Evolutionary conservation across 2,329 filamentous ascomycete genomes (phyloP).

Genomic region (Biscogniauxia sp.): DNA sequence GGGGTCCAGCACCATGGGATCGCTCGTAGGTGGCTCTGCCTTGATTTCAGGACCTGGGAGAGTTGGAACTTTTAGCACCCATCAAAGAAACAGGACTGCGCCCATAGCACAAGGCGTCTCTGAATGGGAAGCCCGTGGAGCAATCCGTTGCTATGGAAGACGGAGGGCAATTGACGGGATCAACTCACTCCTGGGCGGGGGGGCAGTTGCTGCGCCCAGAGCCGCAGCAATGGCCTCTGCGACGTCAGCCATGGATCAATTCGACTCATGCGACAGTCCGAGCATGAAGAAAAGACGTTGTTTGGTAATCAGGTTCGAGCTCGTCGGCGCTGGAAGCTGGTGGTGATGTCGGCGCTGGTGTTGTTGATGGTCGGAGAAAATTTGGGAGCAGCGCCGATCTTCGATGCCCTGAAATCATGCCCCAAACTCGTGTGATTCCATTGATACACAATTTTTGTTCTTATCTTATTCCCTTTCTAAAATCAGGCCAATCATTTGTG

Average conservation of each 20-base stretch:
- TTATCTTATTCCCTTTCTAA: not conserved
- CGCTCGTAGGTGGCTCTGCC: slow-evolving; percentile 22
- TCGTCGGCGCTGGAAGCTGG: not conserved
- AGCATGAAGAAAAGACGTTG: slow-evolving; percentile 5
- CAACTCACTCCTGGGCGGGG: slow-evolving; percentile 22
- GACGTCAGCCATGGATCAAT: slow-evolving; percentile 29
- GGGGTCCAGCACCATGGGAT: slow-evolving; percentile 24
- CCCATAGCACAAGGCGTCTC: no score
- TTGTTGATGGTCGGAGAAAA: slow-evolving; percentile 12
- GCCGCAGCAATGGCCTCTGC: slow-evolving; percentile 32
- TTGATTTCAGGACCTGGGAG: slow-evolving; percentile 30
- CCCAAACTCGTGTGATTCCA: not conserved
- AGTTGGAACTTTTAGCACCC: not conserved
- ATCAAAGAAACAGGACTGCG: not conserved
- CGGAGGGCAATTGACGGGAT: not conserved
- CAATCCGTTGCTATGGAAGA: not conserved
- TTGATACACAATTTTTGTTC: not conserved
- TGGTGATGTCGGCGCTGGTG: not conserved
- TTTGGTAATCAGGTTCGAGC: slow-evolving; percentile 6
- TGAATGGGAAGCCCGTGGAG: no score
- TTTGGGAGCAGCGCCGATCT: slow-evolving; percentile 13
- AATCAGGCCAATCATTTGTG: not conserved
- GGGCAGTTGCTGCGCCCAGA: slow-evolving; percentile 24
- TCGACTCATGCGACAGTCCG: slow-evolving; percentile 10
- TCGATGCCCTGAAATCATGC: slow-evolving; percentile 1